Conservation (phyloP, 2,329 filamentous ascomycete species). For the Paecilomyces sp. region DNA sequence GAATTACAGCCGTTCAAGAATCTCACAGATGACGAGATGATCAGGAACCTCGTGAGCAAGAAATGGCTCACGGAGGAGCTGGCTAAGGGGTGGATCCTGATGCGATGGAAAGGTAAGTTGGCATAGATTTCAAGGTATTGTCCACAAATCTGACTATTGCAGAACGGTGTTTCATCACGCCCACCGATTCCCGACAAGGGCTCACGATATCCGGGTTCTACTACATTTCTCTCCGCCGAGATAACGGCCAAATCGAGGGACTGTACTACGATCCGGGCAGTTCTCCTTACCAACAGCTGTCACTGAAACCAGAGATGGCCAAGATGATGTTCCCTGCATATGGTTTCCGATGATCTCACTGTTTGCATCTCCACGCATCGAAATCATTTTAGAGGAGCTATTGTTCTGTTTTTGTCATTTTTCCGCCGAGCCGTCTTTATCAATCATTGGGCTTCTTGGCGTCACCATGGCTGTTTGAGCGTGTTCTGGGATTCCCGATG, state of each 20-base stretch:
- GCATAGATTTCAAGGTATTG: background rate
- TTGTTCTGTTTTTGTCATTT: conserved; percentile 7
- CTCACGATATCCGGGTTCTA: conserved; percentile 47
- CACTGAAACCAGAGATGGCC: conserved; percentile 31
- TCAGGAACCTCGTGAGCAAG: conserved; percentile 37
- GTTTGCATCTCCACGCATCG: background rate
- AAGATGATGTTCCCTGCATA: conserved; percentile 37
- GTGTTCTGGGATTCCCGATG: background rate
- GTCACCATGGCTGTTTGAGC: background rate
- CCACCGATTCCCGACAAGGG: conserved; percentile 38
- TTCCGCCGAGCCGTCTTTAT: background rate
- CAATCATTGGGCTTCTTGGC: background rate
- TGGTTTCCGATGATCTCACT: conserved; percentile 26
- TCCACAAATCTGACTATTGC: background rate
- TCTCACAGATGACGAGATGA: conserved; percentile 36
- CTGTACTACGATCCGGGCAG: conserved; percentile 45
- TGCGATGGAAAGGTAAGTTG: conserved; percentile 44
- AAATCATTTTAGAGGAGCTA: background rate
- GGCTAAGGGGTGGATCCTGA: conserved; percentile 40
- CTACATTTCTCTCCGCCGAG: conserved; percentile 41
- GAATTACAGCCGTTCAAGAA: conserved; percentile 42
- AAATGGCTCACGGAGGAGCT: conserved; percentile 37
- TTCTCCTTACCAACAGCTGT: conserved; percentile 43
- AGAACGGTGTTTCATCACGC: conserved; percentile 44
- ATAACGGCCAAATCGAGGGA: conserved; percentile 40